A percentile compares a stretch with the other conserved stretches of the same genome.
Conservation (phyloP, 176 grass and related monocot genomes). For the Oryza meridionalis region DNA sequence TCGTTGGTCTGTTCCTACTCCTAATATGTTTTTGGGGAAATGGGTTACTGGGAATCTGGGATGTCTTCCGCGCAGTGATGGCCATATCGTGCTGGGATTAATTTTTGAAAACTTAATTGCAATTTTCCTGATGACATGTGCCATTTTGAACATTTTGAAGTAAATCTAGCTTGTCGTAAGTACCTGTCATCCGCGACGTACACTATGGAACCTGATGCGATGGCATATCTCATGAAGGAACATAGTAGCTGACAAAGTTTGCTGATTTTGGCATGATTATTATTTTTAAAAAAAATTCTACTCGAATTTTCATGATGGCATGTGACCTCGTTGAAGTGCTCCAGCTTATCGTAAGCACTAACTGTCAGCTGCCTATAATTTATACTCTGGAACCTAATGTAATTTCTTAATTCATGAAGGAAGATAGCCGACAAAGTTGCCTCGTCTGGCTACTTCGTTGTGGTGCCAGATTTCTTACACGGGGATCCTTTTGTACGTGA, state of each 20-base stretch:
- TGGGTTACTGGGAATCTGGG: neutral
- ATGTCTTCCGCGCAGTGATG: neutral
- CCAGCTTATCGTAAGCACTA: neutral
- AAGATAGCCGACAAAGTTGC: constrained; percentile 81
- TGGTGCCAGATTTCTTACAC: constrained; percentile 79
- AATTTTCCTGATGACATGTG: neutral
- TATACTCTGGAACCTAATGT: constrained; percentile 1
- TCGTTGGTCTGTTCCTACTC: neutral
- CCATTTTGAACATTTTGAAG: neutral
- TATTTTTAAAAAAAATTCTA: neutral
- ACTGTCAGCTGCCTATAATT: neutral
- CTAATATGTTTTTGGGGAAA: neutral
- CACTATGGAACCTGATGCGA: neutral
- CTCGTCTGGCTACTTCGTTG: constrained; percentile 59
- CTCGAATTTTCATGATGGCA: neutral
- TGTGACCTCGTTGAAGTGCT: neutral
- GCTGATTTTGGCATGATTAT: neutral
- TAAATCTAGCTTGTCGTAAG: neutral
- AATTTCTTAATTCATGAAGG: constrained; percentile 51
- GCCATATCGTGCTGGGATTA: no score
- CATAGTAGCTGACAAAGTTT: neutral
- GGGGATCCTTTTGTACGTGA: constrained; percentile 59
- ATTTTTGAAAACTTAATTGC: neutral
- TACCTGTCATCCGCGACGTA: neutral
- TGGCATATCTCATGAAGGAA: neutral